Base-by-base conservation (phyloP, 495 filamentous ascomycete genomes). In the Niebla homalea region DNA sequence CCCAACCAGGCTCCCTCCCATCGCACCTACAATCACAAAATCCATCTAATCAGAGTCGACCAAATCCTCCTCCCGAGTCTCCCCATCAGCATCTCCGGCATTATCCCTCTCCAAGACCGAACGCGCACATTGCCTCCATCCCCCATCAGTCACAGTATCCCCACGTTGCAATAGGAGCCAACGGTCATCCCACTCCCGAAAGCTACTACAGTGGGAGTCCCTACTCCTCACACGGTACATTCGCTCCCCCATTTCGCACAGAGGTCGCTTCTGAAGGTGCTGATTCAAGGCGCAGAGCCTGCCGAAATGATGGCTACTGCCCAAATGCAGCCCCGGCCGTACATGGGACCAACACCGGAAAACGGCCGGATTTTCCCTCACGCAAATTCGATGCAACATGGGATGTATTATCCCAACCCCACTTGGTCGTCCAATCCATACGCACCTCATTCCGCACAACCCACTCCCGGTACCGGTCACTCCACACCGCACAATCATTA, bases 221-320 rank as follows among this genome's bases (percentile, higher is more conserved):
- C 20, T 90, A 90, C 69, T 80, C 82, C 62, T 81, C 85, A 19
- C 60, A 48, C 20, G 45, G 25, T 32, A 12, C 29, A 16, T 35
- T 48, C 8, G 10, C 45, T 19, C 3, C 77, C 66, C 76, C 78
- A 36, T 76, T n/a, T 80, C 22, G 78, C 76, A 60, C 79, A 79
- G 64, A 90, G 87, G 62, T 78, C 29, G 29, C 83, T 39, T 81
- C 84, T 60, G 82, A 82, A 73, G 87, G 87, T 92, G 35, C 60
- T 66, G 36, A 64, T 52, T 11, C 39, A 16, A 16, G 15, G 26
- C 25, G 23, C 56, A 95, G 85, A 89, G 62, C 84, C 78, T 44
- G 77, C 84, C 67, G 89, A 96, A 55, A 81, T 89, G 70, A 97
- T 97, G 92, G 89, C 92, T 52, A 79, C 89, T 46, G 80, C 89